Evolutionary conservation across 805 yeast species (phyloP).

Genomic region (Starmera amethionina): DNA sequence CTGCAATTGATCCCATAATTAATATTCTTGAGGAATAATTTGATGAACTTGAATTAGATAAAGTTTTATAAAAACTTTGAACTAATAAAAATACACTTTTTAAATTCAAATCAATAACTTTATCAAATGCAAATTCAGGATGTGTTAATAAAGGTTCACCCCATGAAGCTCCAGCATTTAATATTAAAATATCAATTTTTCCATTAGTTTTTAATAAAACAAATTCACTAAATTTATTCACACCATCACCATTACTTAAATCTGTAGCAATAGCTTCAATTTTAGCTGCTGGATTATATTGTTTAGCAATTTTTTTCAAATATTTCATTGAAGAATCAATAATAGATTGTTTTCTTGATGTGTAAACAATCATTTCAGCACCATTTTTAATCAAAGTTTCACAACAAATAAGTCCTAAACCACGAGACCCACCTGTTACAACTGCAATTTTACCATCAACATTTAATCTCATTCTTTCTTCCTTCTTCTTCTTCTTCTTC

Average conservation of each 20-base stretch:
- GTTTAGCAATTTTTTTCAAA: conserved; percentile 21
- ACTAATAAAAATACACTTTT: conserved; percentile 60
- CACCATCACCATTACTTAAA: conserved; percentile 39
- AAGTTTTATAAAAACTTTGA: conserved; percentile 50
- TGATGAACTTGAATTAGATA: conserved; percentile 38
- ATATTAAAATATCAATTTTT: conserved; percentile 51
- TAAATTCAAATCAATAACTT: conserved; percentile 54
- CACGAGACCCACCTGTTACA: conserved; percentile 70
- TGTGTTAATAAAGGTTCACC: conserved; percentile 56
- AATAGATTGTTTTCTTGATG: conserved; percentile 54
- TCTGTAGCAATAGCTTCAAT: conserved; percentile 49
- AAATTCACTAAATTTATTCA: conserved; percentile 30
- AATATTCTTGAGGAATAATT: conserved; percentile 57
- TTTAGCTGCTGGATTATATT: conserved; percentile 16
- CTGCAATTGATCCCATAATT: conserved; percentile 60
- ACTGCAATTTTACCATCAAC: conserved; percentile 56
- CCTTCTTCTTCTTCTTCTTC: background rate
- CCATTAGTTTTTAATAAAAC: conserved; percentile 28
- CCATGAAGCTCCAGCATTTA: conserved; percentile 79
- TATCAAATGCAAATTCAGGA: conserved; percentile 50
- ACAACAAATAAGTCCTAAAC: conserved; percentile 62
- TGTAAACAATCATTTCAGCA: conserved; percentile 49
- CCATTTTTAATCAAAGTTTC: conserved; percentile 54
- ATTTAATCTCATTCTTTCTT: conserved; percentile 21
- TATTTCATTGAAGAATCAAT: conserved; percentile 44